Conservation (phyloP, 495 filamentous ascomycete genomes). For the Podospora sp. region DNA sequence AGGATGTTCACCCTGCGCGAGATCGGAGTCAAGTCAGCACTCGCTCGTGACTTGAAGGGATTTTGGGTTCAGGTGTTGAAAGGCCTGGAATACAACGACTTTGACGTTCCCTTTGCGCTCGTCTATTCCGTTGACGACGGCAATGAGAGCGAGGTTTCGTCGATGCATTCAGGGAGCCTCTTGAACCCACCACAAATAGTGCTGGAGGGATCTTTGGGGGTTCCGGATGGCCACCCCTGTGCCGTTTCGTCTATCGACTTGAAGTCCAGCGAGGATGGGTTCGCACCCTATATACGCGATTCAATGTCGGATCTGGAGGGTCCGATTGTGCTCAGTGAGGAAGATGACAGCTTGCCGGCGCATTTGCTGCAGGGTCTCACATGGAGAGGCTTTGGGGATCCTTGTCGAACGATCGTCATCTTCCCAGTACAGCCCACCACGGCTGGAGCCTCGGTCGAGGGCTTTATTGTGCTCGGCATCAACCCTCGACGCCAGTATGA, state of each 20-base stretch:
- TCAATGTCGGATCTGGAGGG: slow-evolving; percentile 60
- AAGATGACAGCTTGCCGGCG: slow-evolving; percentile 59
- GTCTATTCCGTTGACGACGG: slow-evolving; percentile 66
- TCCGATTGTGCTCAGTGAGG: slow-evolving; percentile 60
- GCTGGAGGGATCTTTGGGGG: slow-evolving; percentile 65
- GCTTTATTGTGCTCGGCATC: slow-evolving; percentile 69
- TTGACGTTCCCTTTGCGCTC: slow-evolving; percentile 65
- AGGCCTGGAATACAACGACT: slow-evolving; percentile 62
- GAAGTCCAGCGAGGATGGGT: slow-evolving; percentile 61
- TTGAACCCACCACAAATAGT: slow-evolving; percentile 55
- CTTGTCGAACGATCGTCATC: slow-evolving; percentile 64
- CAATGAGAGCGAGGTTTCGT: slow-evolving; percentile 61
- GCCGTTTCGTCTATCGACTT: slow-evolving; percentile 60
- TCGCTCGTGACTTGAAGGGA: slow-evolving; percentile 64
- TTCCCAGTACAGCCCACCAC: slow-evolving; percentile 73
- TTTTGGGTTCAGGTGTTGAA: slow-evolving; percentile 63
- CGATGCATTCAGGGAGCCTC: slow-evolving; percentile 61
- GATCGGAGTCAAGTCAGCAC: slow-evolving; percentile 67
- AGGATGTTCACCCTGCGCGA: slow-evolving; percentile 69
- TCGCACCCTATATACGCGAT: slow-evolving; percentile 66
- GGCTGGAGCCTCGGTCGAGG: slow-evolving; percentile 60
- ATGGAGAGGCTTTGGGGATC: slow-evolving; percentile 66
- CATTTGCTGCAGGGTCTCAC: slow-evolving; percentile 62
- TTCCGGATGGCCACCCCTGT: slow-evolving; percentile 59
- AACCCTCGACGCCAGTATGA: slow-evolving; percentile 72